Conservation (phyloP, 495 filamentous ascomycete species). For the Podospora tetraspora region DNA sequence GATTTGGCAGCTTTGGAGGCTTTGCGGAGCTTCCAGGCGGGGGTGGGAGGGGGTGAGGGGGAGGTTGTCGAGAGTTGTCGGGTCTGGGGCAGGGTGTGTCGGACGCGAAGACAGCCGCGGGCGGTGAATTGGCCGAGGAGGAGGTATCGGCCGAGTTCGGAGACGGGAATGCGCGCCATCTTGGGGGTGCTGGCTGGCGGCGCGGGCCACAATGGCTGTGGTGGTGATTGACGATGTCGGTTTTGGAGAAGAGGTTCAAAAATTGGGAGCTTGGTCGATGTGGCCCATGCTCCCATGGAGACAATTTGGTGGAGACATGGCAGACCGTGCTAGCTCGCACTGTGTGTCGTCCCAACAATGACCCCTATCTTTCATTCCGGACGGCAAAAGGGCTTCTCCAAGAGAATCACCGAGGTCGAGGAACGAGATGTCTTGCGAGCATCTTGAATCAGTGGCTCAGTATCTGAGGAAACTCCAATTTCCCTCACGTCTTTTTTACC, state of each 20-base stretch:
- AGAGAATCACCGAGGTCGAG: no score
- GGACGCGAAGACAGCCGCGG: constrained; percentile 36
- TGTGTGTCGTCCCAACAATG: background rate
- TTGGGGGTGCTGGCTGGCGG: background rate
- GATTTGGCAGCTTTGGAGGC: constrained; percentile 55
- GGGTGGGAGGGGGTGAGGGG: constrained; percentile 26
- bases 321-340: background rate
- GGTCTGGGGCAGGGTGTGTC: background rate
- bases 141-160: constrained; percentile 43
- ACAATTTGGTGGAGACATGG: background rate
- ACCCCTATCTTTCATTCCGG: no score
- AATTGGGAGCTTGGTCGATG: background rate
- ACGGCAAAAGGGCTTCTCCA: no score
- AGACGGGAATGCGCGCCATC: constrained; percentile 35
- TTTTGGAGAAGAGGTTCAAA: background rate
- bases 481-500: no score
- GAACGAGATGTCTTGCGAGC: no score
- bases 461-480: no score
- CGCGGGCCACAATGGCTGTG: background rate
- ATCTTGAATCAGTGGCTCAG: background rate
- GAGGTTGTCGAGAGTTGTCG: background rate
- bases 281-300: constrained; percentile 6
- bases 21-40: constrained; percentile 70
- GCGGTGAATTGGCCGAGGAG: constrained; percentile 39
- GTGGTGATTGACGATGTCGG: background rate